Base-by-base conservation (phyloP, 805 yeast genomes). In the Torulaspora franciscae region DNA sequence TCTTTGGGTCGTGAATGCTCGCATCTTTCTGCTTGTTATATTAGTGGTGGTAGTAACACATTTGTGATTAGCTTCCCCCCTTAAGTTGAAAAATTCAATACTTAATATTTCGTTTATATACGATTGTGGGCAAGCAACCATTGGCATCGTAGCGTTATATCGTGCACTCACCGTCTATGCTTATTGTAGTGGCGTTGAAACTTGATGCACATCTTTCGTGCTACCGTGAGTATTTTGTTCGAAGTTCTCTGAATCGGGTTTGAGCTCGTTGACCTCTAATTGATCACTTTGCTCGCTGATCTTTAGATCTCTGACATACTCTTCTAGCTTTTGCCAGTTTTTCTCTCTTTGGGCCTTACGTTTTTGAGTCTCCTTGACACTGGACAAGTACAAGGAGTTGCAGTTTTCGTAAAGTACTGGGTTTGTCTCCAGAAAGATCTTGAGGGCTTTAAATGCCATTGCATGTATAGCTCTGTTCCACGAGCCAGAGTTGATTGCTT, bases 381-480 rank as follows among this genome's bases (percentile, higher is more conserved):
- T 80, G 56, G 87, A 87, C 56, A 88, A 83, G 65, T 89, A 89
- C 50, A 86, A 67, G 56, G 86, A 76, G n/a, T 95, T 85, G 62
- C 98, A 91, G 61, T 89, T 90, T 63, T 90, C 96, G 66, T 87
- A 93, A 22, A 91, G 72, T 7, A 83, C 81, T 11, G 96, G 95
- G 64, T 90, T 90, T 42, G 93, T 83, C 59, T 91, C 97, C 81
- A 90, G 80, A 60, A 93, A 90, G 45, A 87, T 83, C 64, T 89
- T 89, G 57, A 93, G 73, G 0, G 98, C 96, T 46, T 85, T 85
- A 68, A 80, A 89, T 1, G 96, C 95, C 73, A 91, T 78, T 39
- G 87, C 81, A 54, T 91, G 93, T 35, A 93, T 90, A 30, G 95
- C 88, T 57, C 93, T 77, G 66, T 93, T 93, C 99, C 99, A 93